Evolutionary conservation across 306 rosid genomes (phyloP).

Genomic region (Urtica urens): DNA sequence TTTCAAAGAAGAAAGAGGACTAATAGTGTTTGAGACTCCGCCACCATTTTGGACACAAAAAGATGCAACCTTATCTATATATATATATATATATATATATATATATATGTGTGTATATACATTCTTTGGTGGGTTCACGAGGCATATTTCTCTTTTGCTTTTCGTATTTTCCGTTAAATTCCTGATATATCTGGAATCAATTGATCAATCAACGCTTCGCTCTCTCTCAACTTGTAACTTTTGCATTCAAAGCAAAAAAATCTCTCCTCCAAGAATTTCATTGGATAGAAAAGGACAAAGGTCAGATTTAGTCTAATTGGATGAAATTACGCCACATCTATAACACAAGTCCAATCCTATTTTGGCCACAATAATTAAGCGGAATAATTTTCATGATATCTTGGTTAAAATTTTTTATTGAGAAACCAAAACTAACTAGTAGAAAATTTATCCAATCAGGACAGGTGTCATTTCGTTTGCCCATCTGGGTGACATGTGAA

Average conservation of each 20-base stretch:
- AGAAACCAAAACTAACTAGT: too few species aligned
- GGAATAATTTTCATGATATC: not conserved
- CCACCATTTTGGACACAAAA: conserved; percentile 7
- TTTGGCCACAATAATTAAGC: not conserved
- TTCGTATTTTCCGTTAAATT: not conserved
- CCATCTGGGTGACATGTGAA: conserved; percentile 17
- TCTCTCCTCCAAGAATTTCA: not conserved
- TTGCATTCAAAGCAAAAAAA: not conserved
- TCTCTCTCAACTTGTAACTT: not conserved
- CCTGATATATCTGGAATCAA: not conserved
- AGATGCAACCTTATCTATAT: conserved; percentile 20
- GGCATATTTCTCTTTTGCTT: not conserved
- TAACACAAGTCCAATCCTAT: too few species aligned
- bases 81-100: too few species aligned
- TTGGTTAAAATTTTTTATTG: too few species aligned
- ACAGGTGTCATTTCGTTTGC: conserved; percentile 13
- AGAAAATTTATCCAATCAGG: conserved; percentile 10
- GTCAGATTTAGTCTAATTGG: not conserved
- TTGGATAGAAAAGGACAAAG: conserved; percentile 3
- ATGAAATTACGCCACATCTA: not conserved
- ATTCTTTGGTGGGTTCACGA: conserved; percentile 20
- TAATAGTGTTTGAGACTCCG: conserved; percentile 2
- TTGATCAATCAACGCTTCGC: not conserved
- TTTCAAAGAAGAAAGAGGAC: not conserved
- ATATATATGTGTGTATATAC: too few species aligned